Evolutionary conservation across 1,139 yeast genomes (phyloP), one percentile per base, ranked within the genome.

Genomic region (Blastobotrys persicus): DNA sequence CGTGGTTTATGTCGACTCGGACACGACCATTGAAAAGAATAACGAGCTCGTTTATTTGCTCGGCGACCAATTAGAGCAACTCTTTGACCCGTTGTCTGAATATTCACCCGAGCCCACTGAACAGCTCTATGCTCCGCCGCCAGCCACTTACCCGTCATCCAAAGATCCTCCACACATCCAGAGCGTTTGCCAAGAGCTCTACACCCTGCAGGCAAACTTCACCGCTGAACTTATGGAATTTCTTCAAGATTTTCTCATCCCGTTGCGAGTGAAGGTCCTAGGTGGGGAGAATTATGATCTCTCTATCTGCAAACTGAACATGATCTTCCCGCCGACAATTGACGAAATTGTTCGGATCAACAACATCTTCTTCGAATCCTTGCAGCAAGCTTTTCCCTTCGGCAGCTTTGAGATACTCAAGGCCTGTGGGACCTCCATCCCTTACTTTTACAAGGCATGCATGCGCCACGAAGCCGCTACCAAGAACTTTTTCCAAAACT

Each of bases 391-490:
- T 0, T 62, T 74, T 2, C 79, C 83, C 0, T 79, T 67, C 62
- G 96, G 96, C 2, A 71, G 81, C 38, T 81, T 79, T 54, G 96
- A 91, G 64, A 74, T 88, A 4, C 66, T 91, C 50, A 82, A 79
- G 55, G 96, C 92, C 0, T 78, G 92, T 62, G 92, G 88, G 1
- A 75, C 79, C 54, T 82, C 92, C 0, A 74, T 91, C 20, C 96
- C 97, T 0, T 88, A 88, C 65, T 89, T 89, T 64, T 91, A 88
- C 70, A 87, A 88, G 62, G 96, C 97, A 0, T 87, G 87, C 58
- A 86, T 89, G 73, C 76, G 97, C 53, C 97, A 91, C 65, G 96
- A 89, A 66, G 96, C 97, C 6, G 96, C 95, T 17, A 79, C 85
- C 1, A 83, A 80, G 57, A 79, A 80, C 54, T 80, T 78, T 50